phyloP scores from a whole-genome alignment of 2,329 filamentous ascomycete species.

The Fusarium aywerte region DNA sequence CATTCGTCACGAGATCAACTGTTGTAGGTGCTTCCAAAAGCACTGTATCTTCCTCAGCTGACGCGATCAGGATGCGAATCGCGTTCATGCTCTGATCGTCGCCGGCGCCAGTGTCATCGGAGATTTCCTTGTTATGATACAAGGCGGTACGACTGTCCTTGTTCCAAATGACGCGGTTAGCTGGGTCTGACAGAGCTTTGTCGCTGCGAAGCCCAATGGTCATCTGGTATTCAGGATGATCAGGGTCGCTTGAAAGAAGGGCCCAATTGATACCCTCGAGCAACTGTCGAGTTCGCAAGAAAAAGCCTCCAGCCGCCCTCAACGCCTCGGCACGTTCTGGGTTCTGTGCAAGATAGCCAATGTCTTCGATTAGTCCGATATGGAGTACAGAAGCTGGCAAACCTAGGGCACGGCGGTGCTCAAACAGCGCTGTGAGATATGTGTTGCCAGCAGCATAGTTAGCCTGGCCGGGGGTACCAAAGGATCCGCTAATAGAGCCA shows the following conservation, averaged over 20 bases:
- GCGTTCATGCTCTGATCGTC: background rate
- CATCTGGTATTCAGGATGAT: too few species aligned
- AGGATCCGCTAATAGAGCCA: background rate
- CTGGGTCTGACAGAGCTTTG: background rate
- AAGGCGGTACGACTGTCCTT: background rate
- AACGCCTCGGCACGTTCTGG: background rate
- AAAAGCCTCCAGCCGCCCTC: background rate
- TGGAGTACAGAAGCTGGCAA: slow-evolving; percentile 16
- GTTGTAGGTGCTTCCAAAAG: background rate
- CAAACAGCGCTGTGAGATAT: slow-evolving; percentile 25
- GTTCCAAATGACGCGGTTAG: background rate
- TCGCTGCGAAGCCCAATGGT: background rate
- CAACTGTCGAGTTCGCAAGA: background rate
- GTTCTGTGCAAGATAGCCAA: slow-evolving; percentile 24
- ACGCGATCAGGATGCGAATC: background rate
- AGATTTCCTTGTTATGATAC: slow-evolving; percentile 6
- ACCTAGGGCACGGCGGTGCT: slow-evolving; percentile 11
- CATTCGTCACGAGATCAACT: background rate
- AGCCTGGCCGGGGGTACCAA: slow-evolving; percentile 2
- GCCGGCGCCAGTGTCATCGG: background rate
- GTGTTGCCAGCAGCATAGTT: slow-evolving; percentile 24
- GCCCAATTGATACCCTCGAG: background rate
- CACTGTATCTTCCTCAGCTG: background rate
- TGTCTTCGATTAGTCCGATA: slow-evolving; percentile 15
- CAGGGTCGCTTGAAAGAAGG: background rate